Conservation (phyloP, 345 rosid species). For the Syzygium grande region DNA sequence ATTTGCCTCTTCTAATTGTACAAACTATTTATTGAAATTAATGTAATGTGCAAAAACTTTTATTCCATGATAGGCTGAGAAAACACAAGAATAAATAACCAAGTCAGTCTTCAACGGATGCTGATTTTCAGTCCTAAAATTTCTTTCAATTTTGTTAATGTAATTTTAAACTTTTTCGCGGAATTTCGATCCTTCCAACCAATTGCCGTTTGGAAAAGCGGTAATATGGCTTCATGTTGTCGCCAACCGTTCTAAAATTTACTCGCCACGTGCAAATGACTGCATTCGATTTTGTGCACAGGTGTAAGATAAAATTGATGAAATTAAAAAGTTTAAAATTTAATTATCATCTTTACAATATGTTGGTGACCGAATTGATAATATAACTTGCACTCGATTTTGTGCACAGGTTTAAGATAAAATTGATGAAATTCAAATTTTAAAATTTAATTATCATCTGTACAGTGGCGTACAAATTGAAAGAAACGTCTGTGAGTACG, state of each 20-base stretch:
- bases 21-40: neutral
- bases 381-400: too few species aligned
- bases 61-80: neutral
- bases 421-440: too few species aligned
- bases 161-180: too few species aligned
- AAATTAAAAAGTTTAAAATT: too few species aligned
- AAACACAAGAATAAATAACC: neutral
- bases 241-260: neutral
- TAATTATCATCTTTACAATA: too few species aligned
- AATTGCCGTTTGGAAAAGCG: neutral
- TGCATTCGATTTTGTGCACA: neutral
- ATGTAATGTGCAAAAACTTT: neutral
- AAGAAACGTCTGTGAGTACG: neutral
- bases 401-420: too few species aligned
- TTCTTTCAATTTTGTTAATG: neutral
- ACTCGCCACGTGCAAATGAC: neutral
- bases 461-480: neutral
- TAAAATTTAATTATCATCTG: neutral
- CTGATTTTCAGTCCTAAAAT: neutral
- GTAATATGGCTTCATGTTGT: neutral
- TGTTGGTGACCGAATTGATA: too few species aligned
- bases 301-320: too few species aligned
- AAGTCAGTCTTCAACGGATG: neutral
- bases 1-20: neutral
- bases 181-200: too few species aligned